Conservation (phyloP, 2,329 filamentous ascomycete species). For the Botrytis hyacinthi region DNA sequence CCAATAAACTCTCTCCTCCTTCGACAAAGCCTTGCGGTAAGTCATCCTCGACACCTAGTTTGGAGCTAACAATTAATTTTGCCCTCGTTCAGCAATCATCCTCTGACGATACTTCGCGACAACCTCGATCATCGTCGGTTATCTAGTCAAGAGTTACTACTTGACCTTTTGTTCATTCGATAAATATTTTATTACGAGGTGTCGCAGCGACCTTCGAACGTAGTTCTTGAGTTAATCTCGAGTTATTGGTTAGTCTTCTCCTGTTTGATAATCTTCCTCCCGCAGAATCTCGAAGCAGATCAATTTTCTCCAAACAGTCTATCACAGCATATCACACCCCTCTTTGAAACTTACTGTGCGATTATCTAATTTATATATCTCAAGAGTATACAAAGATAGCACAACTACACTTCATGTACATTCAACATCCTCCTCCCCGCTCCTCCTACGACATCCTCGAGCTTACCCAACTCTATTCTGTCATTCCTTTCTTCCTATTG, state of each 20-base stretch:
- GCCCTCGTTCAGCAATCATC: background rate
- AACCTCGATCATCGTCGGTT: background rate
- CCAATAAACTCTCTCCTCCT: background rate
- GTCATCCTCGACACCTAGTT: background rate
- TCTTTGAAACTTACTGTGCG: background rate
- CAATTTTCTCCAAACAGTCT: background rate
- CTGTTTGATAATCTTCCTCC: background rate
- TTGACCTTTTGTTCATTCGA: background rate
- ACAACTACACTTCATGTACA: background rate
- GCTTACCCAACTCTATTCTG: background rate
- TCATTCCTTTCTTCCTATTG: background rate
- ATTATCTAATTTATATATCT: background rate
- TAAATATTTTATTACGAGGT: background rate
- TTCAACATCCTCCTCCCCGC: background rate
- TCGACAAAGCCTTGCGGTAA: background rate
- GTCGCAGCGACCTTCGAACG: background rate
- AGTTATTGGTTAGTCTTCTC: background rate
- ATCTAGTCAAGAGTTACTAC: background rate
- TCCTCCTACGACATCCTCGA: background rate
- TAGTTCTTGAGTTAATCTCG: background rate
- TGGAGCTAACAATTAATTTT: background rate
- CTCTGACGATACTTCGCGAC: background rate
- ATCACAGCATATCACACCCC: background rate
- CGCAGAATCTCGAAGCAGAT: accelerated
- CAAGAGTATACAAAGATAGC: background rate